Evolutionary conservation across 164 flowering plant genomes (phyloP), one percentile per base, ranked within the genome.

Genomic region (Umbilicus rupestris): DNA sequence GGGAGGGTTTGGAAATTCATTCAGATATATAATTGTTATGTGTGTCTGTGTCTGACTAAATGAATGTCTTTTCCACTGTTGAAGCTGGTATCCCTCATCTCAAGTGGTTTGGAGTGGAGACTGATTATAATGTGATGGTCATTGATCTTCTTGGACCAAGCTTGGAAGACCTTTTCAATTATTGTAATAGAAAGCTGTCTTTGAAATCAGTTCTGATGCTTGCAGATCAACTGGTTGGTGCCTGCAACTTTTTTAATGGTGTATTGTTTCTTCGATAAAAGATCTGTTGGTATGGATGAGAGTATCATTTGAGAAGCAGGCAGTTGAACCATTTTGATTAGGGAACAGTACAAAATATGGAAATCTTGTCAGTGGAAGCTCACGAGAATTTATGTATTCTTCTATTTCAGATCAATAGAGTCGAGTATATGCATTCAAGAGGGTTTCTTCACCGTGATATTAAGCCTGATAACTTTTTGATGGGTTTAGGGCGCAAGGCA

Each of bases 141-240:
- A 86, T 86, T 75, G 90, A 86, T 69, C 85, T 86, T 68, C 87
- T 86, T 66, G 90, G 90, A 35, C 90, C 87, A 47, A 86, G 90
- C 69, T 71, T 86, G 72, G 90, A 86, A 72, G 90, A 86, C 72
- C 77, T 86, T 49, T 86, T 86, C 71, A 86, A 86, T 66, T 86
- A 82, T 71, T 86, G 90, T 75, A 84, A 79, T 59, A 67, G 90
- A 72, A 84, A 81, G 66, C 74, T 86, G 42, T 71, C 88, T 2
- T 69, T 86, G 82, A 86, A 86, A 75, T 75, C 88, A 37, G 90
- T 86, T 7, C 60, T 86, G 72, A 86, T 86, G 90, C 90, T 86
- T 69, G 90, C 90, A 58, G 90, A 86, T 71, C 90, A 86, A 75
- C 69, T 86, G 35, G 90, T 86, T 74, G 74, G 82, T 76, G 39